A percentile compares a stretch with the other conserved stretches of the same genome.
phyloP scores from a whole-genome alignment of 768 basidiomycete species.

The Candolleomyces efflorescens region DNA sequence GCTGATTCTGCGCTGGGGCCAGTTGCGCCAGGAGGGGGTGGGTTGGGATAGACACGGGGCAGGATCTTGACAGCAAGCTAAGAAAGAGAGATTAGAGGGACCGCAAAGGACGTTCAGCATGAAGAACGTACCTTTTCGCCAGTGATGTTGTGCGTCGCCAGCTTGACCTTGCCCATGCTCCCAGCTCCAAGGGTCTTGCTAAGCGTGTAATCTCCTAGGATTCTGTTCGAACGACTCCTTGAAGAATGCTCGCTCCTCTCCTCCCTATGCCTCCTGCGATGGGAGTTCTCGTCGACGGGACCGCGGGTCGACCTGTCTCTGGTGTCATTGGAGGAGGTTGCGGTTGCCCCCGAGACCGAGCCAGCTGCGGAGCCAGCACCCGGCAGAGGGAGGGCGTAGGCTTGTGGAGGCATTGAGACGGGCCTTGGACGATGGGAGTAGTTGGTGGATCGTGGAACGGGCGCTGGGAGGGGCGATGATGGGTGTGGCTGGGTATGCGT shows the following conservation, averaged over 20 bases:
- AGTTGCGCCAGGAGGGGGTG: conserved; percentile 40
- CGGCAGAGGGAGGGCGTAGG: conserved; percentile 21
- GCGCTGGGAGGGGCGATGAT: conserved; percentile 22
- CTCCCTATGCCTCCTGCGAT: conserved; percentile 27
- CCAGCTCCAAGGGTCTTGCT: conserved; percentile 97
- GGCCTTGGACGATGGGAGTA: conserved; percentile 52
- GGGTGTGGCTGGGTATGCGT: conserved; percentile 22
- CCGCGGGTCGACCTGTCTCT: conserved; percentile 21
- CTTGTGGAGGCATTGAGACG: conserved; percentile 72
- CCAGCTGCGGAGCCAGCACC: not conserved
- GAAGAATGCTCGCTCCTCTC: conserved; percentile 17
- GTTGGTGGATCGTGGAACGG: conserved; percentile 24
- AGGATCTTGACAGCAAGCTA: conserved; percentile 99
- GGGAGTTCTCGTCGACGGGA: conserved; percentile 22
- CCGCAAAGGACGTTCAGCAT: not conserved
- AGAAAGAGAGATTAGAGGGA: conserved; percentile 1
- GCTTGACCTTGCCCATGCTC: conserved; percentile 99
- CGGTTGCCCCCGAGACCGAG: conserved; percentile 7
- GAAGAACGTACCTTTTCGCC: conserved; percentile 78
- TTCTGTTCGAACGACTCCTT: conserved; percentile 44
- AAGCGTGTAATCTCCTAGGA: conserved; percentile 92
- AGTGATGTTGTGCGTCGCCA: conserved; percentile 83
- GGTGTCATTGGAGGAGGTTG: conserved; percentile 28
- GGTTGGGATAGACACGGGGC: conserved; percentile 71
- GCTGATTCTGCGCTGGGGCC: conserved; percentile 41